Base-by-base conservation (phyloP, 2,329 filamentous ascomycete species). In the Fusarium sulawesiense region DNA sequence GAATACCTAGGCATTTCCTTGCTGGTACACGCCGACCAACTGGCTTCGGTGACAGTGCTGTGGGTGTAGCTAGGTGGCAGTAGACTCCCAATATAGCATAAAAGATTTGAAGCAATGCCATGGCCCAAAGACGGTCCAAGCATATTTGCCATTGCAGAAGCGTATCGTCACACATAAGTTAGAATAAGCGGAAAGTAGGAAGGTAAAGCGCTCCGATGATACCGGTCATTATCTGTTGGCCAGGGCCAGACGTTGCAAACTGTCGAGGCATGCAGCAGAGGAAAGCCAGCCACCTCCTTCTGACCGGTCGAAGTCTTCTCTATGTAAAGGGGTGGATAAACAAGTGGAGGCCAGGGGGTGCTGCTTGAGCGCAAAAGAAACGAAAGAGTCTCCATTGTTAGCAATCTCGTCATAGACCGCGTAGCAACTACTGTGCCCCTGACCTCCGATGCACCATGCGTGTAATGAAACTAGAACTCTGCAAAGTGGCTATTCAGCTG, bases 401-500 rank as follows among this genome's bases (percentile, higher is more conserved):
- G 32, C 23, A 9, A 41, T 25, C 18, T 8, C 14, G 23, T 12
- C 11, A 20, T 13, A 18, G n/a, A 42, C 9, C 5, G 10, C 18
- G 10, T 37, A n/a, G 34, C 4, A 21, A 14, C 5, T 18, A 16
- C 23, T 16, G 3, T 7, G 9, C 7, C 13, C 5, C 30, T 16
- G 18, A n/a, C 4, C 7, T 37, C 7, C 4, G 5, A 29, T 12
- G n/a, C 18, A 34, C 34, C 34, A 53, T 10, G 5, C 27, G 25
- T 48, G 58, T 63, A 46, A 40, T 46, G 23, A 56, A 20, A 53
- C 32, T 6, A 14, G 9, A 13, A 7, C 18, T 37, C 10, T 32
- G 34, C 21, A 53, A 46, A 13, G 23, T 48, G 18, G 14, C 46
- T 50, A 18, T 46, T 30, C 23, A 47, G 51, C 59, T 64, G 59